phyloP scores from a whole-genome alignment of 805 yeast genomes.

The Hanseniaspora lindneri region DNA sequence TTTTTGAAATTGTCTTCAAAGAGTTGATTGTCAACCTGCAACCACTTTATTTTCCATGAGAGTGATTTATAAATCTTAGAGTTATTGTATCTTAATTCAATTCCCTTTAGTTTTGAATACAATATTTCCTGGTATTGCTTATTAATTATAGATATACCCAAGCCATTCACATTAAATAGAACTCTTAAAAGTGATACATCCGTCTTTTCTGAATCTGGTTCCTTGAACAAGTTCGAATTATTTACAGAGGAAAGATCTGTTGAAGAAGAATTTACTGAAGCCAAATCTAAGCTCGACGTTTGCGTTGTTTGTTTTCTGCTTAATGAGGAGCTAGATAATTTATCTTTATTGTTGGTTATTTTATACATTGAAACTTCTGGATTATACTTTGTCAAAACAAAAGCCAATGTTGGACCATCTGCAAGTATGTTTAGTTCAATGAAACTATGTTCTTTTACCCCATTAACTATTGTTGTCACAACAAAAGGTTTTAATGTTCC shows the following conservation, averaged over 20 bases:
- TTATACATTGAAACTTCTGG: conserved; percentile 67
- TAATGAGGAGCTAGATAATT: no score
- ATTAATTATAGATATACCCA: conserved; percentile 78
- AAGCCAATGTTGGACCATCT: conserved; percentile 87
- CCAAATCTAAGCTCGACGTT: not conserved
- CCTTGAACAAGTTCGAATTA: not conserved
- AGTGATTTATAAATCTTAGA: conserved; percentile 74
- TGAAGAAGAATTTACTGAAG: not conserved
- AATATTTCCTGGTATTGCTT: conserved; percentile 62
- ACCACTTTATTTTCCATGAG: conserved; percentile 78
- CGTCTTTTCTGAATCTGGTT: not conserved
- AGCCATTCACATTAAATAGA: conserved; percentile 60
- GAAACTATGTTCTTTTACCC: conserved; percentile 30
- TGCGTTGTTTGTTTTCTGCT: no score
- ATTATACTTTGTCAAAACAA: conserved; percentile 73
- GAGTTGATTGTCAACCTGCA: conserved; percentile 85
- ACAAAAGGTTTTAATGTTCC: conserved; percentile 84
- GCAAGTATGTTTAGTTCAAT: conserved; percentile 88
- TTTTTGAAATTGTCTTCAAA: conserved; percentile 84
- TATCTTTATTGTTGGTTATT: conserved; percentile 22
- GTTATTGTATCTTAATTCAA: conserved; percentile 69
- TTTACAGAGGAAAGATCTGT: not conserved
- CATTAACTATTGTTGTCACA: conserved; percentile 30
- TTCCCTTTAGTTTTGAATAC: conserved; percentile 69
- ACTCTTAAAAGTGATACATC: conserved; percentile 25